Evolutionary conservation across 148 eudicot species (phyloP).

Genomic region (Gaultheria prostrata): DNA sequence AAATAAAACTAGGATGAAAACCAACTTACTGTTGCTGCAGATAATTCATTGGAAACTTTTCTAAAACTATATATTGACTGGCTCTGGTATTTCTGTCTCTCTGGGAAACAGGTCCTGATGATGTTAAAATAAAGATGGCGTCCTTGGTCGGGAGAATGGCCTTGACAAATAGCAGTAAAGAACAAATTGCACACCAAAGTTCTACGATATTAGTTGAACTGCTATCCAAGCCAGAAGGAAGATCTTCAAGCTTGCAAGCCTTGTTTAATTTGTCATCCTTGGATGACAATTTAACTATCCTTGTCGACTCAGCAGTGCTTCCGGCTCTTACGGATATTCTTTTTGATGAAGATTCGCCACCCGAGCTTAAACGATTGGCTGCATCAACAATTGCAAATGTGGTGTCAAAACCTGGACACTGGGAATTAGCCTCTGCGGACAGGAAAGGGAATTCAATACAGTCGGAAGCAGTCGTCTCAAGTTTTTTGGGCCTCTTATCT

Average conservation of each 20-base stretch:
- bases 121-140: conserved; percentile 49
- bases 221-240: conserved; percentile 48
- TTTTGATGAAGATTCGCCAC: conserved; percentile 32
- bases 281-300: conserved; percentile 61
- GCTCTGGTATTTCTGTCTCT: neutral
- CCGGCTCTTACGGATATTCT: conserved; percentile 49
- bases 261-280: conserved; percentile 48
- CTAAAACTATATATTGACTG: neutral
- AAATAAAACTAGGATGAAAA: neutral
- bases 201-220: conserved; percentile 50
- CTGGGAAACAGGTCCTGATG: conserved; percentile 41
- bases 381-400: conserved; percentile 53
- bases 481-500: conserved; percentile 38
- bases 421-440: conserved; percentile 64
- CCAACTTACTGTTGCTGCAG: neutral
- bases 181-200: conserved; percentile 51
- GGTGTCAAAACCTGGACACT: conserved; percentile 62
- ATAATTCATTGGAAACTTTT: neutral
- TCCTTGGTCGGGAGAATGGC: conserved; percentile 56
- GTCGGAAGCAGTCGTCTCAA: conserved; percentile 38
- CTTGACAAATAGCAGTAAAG: conserved; percentile 52
- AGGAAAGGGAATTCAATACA: conserved; percentile 44
- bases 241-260: conserved; percentile 48
- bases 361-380: conserved; percentile 43
- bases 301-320: conserved; percentile 53